Base-by-base conservation (phyloP, 306 rosid species). In the Glycyrrhiza uralensis region DNA sequence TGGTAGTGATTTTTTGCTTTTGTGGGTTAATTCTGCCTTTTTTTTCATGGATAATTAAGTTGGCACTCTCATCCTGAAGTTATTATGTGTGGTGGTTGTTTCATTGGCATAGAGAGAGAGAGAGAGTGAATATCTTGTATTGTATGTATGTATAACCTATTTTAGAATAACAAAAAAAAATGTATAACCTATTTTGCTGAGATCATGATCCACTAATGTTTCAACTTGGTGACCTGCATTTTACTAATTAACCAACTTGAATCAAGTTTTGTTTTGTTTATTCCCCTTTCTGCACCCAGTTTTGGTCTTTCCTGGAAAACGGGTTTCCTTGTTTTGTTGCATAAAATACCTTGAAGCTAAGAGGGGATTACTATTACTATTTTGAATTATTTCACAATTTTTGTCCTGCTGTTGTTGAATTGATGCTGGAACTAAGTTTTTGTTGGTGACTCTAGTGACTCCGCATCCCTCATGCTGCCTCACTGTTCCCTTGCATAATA, bases 31-130 rank as follows among this genome's bases (percentile, higher is more conserved):
- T n/a, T n/a, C n/a, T n/a, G n/a, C n/a, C n/a, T n/a, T n/a, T n/a
- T n/a, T n/a, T n/a, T n/a, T n/a, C n/a, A n/a, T n/a, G n/a, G n/a
- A n/a, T n/a, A n/a, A n/a, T n/a, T n/a, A n/a, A n/a, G n/a, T n/a
- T n/a, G n/a, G n/a, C n/a, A n/a, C n/a, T n/a, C n/a, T 66, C 60
- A 74, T 33, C 68, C 61, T 62, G 32, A 74, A 47, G 57, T 20
- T 45, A 12, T 62, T 62, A 24, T 62, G 26, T 77, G 26, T 59
- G 54, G 4, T 69, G n/a, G n/a, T n/a, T n/a, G n/a, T n/a, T n/a
- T n/a, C n/a, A n/a, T n/a, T n/a, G n/a, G n/a, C n/a, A n/a, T n/a
- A n/a, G n/a, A n/a, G n/a, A n/a, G n/a, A n/a, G n/a, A n/a, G n/a
- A n/a, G n/a, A n/a, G n/a, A n/a, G n/a, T n/a, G n/a, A n/a, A n/a